A percentile compares a stretch with the other conserved stretches of the same genome.
Conservation (phyloP, 768 basidiomycete species). For the Cystobasidium onofrii region DNA sequence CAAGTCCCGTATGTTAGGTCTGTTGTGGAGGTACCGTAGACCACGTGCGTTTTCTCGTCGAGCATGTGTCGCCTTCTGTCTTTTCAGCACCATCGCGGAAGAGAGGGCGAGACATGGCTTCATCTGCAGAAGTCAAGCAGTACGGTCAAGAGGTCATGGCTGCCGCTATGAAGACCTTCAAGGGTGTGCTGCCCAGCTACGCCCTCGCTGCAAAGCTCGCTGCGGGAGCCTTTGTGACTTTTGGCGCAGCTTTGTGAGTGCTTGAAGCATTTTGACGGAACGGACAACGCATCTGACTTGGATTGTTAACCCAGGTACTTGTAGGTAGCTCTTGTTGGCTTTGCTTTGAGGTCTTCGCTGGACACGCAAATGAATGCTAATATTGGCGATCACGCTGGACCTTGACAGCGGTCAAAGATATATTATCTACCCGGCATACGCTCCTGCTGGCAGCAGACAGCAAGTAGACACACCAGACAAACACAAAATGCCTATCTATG, state of each 20-base stretch:
- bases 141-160: background rate
- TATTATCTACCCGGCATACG: constrained; percentile 8
- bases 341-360: background rate
- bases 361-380: background rate
- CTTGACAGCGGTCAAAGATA: constrained; percentile 26
- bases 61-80: background rate
- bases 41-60: background rate
- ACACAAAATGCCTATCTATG: constrained; percentile 60
- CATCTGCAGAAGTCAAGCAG: background rate
- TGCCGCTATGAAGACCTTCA: constrained; percentile 43
- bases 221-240: constrained; percentile 17
- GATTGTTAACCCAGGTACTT: background rate
- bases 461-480: constrained; percentile 66
- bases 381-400: background rate
- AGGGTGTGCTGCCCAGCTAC: constrained; percentile 34
- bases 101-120: background rate
- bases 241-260: constrained; percentile 33
- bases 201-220: constrained; percentile 34
- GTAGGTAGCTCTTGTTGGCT: background rate
- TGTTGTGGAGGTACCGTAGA: no score
- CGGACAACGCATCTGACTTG: background rate
- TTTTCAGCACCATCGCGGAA: no score
- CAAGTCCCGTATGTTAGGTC: no score
- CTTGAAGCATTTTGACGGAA: background rate
- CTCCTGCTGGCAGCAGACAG: constrained; percentile 60